Base-by-base conservation (phyloP, 2,329 filamentous ascomycete genomes). In the Exophiala oligosperma region DNA sequence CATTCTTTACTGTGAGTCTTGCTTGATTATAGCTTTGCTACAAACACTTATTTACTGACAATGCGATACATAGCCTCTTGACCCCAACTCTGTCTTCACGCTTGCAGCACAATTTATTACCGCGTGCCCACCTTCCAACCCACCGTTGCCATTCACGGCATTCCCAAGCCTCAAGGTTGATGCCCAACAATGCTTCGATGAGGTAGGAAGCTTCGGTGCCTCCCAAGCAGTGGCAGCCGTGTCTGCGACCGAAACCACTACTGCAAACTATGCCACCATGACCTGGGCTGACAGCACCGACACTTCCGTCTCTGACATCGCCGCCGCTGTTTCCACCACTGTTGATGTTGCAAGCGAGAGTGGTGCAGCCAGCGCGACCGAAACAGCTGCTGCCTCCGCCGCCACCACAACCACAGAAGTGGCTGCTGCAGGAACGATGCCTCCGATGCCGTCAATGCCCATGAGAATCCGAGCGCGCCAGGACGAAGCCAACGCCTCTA, bases 41-140 rank as follows among this genome's bases (percentile, higher is more conserved):
- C 7, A 29, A 14, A 26, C 12, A 9, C 14, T 49, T 17, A 17
- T 17, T n/a, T 35, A 35, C 52, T 59, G 46, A 54, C 38, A 4
- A 21, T 12, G 8, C 11, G 4, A 23, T 17, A 17, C 6, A 24
- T 47, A 61, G 56, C 80, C 88, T 1, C 84, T 92, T 11, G 82
- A 83, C 29, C 84, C 87, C 63, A 81, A 83, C 64, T 83, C 85
- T 63, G 84, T 91, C 72, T 91, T 90, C 79, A 87, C 87, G 38
- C 81, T 92, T 54, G 88, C 88, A 44, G 84, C 87, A 1, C 82
- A 83, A 46, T 91, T 91, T 79, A 91, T 92, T 77, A 72, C 74
- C 56, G 84, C 83, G 29, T 92, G 88, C 77, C 89, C 88, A 14
- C 73, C 80, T 28, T 85, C 71, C 54, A 67, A 84, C 65, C 84